These are phyloP conservation scores for Coemansia sp. DNA, from an alignment of 192 early-diverging fungal species.

Conservation along the genomic window DNA sequence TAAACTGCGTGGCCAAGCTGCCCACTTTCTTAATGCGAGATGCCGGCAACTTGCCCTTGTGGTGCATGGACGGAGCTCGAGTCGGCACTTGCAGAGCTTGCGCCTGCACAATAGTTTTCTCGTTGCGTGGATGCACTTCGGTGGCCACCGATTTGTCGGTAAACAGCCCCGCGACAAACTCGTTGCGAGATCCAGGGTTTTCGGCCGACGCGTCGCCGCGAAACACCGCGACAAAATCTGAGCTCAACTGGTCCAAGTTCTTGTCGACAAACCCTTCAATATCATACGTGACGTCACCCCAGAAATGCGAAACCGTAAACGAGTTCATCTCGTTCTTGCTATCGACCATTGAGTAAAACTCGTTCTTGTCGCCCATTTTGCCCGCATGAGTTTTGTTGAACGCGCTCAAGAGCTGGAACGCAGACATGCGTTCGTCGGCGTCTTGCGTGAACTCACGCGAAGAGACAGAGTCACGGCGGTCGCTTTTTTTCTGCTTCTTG, in stretches of 20 bases:
- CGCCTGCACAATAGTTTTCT: slow-evolving; percentile 71
- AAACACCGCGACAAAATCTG: slow-evolving; percentile 87
- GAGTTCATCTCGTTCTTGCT: slow-evolving; percentile 56
- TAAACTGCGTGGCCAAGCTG: slow-evolving; percentile 58
- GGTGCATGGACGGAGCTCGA: slow-evolving; percentile 62
- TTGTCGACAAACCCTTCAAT: slow-evolving; percentile 80
- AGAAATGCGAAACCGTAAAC: slow-evolving; percentile 83
- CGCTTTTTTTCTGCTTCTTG: slow-evolving; percentile 25
- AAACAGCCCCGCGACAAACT: slow-evolving; percentile 79
- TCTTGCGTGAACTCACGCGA: slow-evolving; percentile 35
- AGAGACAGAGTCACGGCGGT: slow-evolving; percentile 31
- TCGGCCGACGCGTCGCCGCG: slow-evolving; percentile 70
- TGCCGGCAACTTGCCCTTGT: slow-evolving; percentile 54
- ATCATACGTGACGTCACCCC: slow-evolving; percentile 76
- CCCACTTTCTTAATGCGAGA: slow-evolving; percentile 61
- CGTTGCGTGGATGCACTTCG: slow-evolving; percentile 72
- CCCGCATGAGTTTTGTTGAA: slow-evolving; percentile 44
- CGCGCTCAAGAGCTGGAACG: slow-evolving; percentile 45
- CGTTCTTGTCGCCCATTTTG: slow-evolving; percentile 35
- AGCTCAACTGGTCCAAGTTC: slow-evolving; percentile 70
- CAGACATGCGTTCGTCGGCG: slow-evolving; percentile 36
- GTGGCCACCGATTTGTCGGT: slow-evolving; percentile 67
- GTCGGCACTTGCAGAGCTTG: slow-evolving; percentile 76
- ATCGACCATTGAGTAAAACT: slow-evolving; percentile 34
- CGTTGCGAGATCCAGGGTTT: slow-evolving; percentile 66